These are phyloP conservation scores for Vanderwaltozyma polyspora DNA, from an alignment of 805 yeast species.

Conservation along the genomic window DNA sequence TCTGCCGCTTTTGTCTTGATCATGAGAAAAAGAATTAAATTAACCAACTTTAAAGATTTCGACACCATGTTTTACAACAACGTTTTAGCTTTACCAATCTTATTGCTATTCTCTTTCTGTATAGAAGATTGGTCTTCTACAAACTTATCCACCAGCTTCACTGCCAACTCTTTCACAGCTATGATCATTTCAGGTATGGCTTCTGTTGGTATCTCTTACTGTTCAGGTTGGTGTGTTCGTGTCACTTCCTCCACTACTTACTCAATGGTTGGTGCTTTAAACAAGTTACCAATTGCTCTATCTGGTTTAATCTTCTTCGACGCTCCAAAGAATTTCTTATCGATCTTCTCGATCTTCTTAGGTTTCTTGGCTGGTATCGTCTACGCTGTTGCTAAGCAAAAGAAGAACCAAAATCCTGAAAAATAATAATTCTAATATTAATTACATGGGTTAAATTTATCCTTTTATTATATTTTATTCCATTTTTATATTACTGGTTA, in stretches of 20 bases:
- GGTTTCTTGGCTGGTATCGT: conserved; percentile 95
- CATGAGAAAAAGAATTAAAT: conserved; percentile 96
- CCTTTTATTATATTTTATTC: too few relatives aligned
- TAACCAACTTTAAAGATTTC: conserved; percentile 90
- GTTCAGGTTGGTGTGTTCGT: conserved; percentile 99
- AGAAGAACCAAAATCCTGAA: conserved; percentile 39
- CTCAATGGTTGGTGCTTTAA: conserved; percentile 98
- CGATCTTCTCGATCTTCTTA: conserved; percentile 78
- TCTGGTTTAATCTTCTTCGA: conserved; percentile 92
- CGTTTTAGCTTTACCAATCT: conserved; percentile 82
- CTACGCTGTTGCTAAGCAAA: conserved; percentile 90
- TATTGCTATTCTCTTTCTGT: conserved; percentile 59
- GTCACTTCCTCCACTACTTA: conserved; percentile 97
- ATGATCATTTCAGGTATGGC: conserved; percentile 91
- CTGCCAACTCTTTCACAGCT: conserved; percentile 55
- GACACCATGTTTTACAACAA: conserved; percentile 99
- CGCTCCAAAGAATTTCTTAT: conserved; percentile 87
- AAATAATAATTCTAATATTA: conserved; percentile 2
- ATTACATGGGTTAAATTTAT: too few relatives aligned
- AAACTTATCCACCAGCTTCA: conserved; percentile 67
- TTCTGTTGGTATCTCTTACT: conserved; percentile 94
- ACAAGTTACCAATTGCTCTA: conserved; percentile 94
- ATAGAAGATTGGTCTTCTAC: conserved; percentile 89
- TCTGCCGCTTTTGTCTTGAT: conserved; percentile 87
- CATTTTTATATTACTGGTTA: too few relatives aligned